Conservation (phyloP, 768 basidiomycete species). For the Mycena belliarum region DNA sequence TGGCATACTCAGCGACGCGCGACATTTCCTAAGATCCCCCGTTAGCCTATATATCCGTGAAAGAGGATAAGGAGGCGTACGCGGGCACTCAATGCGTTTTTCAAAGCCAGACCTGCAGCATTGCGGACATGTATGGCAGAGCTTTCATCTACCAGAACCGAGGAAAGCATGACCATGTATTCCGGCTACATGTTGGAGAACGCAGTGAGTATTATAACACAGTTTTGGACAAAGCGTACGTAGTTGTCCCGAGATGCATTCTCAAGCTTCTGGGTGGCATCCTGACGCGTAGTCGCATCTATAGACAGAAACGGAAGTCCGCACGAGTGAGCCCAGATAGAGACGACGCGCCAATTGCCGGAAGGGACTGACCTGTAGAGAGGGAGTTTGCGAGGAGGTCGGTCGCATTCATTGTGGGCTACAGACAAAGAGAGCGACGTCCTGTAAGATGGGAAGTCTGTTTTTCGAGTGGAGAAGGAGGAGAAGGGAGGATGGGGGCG, state of each 20-base stretch:
- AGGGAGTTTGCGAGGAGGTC: constrained; percentile 92
- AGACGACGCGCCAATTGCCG: constrained; percentile 32
- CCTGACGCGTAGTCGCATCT: constrained; percentile 91
- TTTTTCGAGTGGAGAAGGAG: background rate
- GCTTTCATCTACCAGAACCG: constrained; percentile 78
- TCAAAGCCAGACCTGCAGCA: constrained; percentile 95
- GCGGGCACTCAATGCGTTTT: constrained; percentile 89
- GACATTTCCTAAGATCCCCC: constrained; percentile 58
- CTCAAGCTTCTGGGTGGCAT: constrained; percentile 90
- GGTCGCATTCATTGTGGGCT: constrained; percentile 78
- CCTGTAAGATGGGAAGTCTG: background rate
- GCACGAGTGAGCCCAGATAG: constrained; percentile 25
- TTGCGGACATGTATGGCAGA: constrained; percentile 77
- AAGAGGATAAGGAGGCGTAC: constrained; percentile 52
- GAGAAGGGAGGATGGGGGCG: background rate
- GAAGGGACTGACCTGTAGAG: constrained; percentile 70
- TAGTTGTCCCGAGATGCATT: constrained; percentile 85
- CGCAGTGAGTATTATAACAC: constrained; percentile 20
- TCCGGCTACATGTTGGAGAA: constrained; percentile 60
- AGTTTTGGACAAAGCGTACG: constrained; percentile 46
- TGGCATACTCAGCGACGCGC: constrained; percentile 74
- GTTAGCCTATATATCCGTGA: constrained; percentile 21
- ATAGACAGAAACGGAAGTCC: constrained; percentile 23
- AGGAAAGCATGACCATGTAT: constrained; percentile 90
- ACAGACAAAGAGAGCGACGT: constrained; percentile 10